Conservation (phyloP, 2,329 filamentous ascomycete species). For the Xylariomycetidae sp. region DNA sequence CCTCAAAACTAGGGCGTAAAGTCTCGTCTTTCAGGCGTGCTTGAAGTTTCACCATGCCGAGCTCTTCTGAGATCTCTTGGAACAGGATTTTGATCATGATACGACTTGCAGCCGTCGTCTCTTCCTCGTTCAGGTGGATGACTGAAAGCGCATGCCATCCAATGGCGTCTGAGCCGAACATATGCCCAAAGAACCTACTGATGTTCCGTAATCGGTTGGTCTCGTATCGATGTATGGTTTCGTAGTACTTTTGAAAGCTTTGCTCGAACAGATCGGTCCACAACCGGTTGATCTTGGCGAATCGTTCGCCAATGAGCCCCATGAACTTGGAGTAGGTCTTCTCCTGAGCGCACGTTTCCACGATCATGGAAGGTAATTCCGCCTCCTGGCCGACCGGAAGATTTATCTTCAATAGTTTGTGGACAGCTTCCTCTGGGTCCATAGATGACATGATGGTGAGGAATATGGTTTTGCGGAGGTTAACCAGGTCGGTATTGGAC, state of each 20-base stretch:
- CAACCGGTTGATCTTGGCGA: slow-evolving; percentile 90
- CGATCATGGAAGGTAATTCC: slow-evolving; percentile 92
- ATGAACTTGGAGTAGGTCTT: slow-evolving; percentile 98
- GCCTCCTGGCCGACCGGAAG: slow-evolving; percentile 81
- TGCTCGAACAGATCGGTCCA: slow-evolving; percentile 94
- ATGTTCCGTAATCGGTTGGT: slow-evolving; percentile 94
- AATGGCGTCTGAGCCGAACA: slow-evolving; percentile 82
- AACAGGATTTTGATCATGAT: slow-evolving; percentile 99
- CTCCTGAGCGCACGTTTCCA: slow-evolving; percentile 95
- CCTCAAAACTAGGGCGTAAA: slow-evolving; percentile 72
- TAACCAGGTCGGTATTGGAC: slow-evolving; percentile 92
- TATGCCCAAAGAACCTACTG: slow-evolving; percentile 88
- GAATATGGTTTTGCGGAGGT: slow-evolving; percentile 90
- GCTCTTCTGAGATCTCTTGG: slow-evolving; percentile 81
- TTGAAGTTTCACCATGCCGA: slow-evolving; percentile 77
- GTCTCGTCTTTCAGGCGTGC: slow-evolving; percentile 73
- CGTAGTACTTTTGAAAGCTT: slow-evolving; percentile 88
- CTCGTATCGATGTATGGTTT: slow-evolving; percentile 95
- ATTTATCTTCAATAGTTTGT: slow-evolving; percentile 94
- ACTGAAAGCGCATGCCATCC: slow-evolving; percentile 86
- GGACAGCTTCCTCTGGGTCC: slow-evolving; percentile 92
- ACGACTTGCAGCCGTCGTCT: slow-evolving; percentile 91
- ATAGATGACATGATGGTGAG: slow-evolving; percentile 96
- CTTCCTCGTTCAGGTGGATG: slow-evolving; percentile 90
- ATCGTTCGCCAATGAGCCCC: slow-evolving; percentile 87